These are phyloP conservation scores for Pelargonium nanum DNA, from an alignment of 345 rosid species.

Conservation along the genomic window DNA sequence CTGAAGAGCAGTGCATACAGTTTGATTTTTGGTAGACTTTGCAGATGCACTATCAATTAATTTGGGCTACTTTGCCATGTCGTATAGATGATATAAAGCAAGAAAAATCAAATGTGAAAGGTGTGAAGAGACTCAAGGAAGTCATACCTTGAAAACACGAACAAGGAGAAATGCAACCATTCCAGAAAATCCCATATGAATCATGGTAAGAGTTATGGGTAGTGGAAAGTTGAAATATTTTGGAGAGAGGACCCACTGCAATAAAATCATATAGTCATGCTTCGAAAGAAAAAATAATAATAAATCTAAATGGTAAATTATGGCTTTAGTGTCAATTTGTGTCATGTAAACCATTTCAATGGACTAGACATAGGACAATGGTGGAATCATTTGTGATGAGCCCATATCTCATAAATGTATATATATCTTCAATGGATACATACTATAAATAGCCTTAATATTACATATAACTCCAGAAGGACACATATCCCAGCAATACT, in stretches of 20 bases:
- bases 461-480: neutral
- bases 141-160: slow-evolving; percentile 86
- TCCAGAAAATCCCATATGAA: slow-evolving; percentile 91
- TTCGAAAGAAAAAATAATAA: neutral
- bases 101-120: too few species aligned
- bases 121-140: neutral
- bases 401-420: neutral
- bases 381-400: too few species aligned
- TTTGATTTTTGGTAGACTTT: too few species aligned
- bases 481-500: neutral
- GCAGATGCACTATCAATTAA: too few species aligned
- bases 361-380: neutral
- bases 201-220: slow-evolving; percentile 89
- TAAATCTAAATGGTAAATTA: too few species aligned
- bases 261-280: slow-evolving; percentile 10
- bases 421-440: too few species aligned
- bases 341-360: neutral
- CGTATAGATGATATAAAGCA: too few species aligned
- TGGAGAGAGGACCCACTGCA: slow-evolving; percentile 98
- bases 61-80: neutral
- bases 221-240: slow-evolving; percentile 83
- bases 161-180: slow-evolving; percentile 62
- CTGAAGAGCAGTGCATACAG: too few species aligned
- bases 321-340: neutral
- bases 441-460: neutral